Percentiles rank a stretch among this genome's conserved stretches.
Evolutionary conservation across 1,284 basidiomycete genomes (phyloP).

Genomic region (Malassezia obtusa): DNA sequence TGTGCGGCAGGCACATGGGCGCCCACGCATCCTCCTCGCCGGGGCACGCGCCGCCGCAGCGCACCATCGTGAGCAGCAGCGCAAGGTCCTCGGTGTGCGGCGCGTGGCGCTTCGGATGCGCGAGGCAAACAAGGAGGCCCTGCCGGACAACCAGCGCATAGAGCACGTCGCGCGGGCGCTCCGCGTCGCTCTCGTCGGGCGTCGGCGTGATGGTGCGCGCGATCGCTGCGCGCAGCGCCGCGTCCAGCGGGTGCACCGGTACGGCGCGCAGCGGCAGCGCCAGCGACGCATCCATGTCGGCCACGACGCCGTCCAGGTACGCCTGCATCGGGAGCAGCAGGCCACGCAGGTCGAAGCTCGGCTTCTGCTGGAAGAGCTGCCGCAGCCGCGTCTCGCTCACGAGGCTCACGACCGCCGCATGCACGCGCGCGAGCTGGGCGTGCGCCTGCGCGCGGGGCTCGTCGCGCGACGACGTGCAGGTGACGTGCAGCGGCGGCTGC

Average conservation of each 20-base stretch:
- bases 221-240: conserved; percentile 53
- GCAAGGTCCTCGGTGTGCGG: conserved; percentile 64
- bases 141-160: conserved; percentile 76
- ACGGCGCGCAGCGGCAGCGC: conserved; percentile 55
- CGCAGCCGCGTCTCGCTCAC: conserved; percentile 74
- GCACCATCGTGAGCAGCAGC: conserved; percentile 51
- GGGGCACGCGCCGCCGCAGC: conserved; percentile 55
- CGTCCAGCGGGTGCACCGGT: conserved; percentile 66
- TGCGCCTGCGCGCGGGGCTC: conserved; percentile 84
- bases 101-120: conserved; percentile 80
- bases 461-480: conserved; percentile 77
- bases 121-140: conserved; percentile 71
- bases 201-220: conserved; percentile 22
- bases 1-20: conserved; percentile 89
- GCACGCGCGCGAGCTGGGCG: conserved; percentile 83
- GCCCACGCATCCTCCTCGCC: conserved; percentile 64
- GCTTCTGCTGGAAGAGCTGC: conserved; percentile 72
- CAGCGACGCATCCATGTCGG: conserved; percentile 24
- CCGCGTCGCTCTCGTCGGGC: background rate
- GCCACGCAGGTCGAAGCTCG: conserved; percentile 80
- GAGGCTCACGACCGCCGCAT: conserved; percentile 81
- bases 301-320: conserved; percentile 28
- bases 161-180: conserved; percentile 61
- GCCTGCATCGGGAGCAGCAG: conserved; percentile 62
- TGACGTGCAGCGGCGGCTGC: conserved; percentile 78